Evolutionary conservation across 2,329 filamentous ascomycete species (phyloP).

Genomic region (Neofusicoccum parvum): DNA sequence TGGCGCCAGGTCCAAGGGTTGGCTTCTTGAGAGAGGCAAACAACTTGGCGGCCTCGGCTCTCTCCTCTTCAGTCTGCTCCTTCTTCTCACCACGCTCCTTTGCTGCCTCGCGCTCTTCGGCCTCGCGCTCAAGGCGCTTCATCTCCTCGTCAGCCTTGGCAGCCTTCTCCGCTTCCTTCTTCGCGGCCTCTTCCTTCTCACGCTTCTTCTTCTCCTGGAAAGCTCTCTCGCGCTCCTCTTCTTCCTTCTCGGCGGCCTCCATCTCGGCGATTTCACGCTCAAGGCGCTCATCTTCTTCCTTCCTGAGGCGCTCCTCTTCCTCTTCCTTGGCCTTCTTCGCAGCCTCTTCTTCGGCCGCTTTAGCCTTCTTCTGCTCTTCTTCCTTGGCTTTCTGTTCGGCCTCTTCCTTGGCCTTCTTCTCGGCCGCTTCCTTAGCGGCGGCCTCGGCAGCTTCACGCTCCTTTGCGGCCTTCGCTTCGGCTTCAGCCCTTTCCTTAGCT

Average conservation of each 20-base stretch:
- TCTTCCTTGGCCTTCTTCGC: constrained; percentile 27
- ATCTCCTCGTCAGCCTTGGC: constrained; percentile 56
- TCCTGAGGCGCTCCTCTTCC: constrained; percentile 37
- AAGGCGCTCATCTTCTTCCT: constrained; percentile 47
- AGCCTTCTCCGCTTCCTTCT: constrained; percentile 34
- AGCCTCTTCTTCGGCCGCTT: constrained; percentile 32
- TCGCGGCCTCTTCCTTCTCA: constrained; percentile 59
- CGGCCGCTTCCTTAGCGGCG: constrained; percentile 48
- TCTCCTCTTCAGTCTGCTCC: constrained; percentile 43
- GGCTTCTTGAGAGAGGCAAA: constrained; percentile 55
- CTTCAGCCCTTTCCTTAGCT: constrained; percentile 49
- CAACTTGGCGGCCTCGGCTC: constrained; percentile 44
- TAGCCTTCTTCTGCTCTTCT: constrained; percentile 46
- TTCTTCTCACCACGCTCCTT: constrained; percentile 37
- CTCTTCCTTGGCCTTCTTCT: constrained; percentile 33
- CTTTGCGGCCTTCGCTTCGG: constrained; percentile 41
- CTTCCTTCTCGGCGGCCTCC: constrained; percentile 46
- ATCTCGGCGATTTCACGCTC: constrained; percentile 68
- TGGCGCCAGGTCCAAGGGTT: constrained; percentile 49
- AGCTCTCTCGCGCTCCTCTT: constrained; percentile 71
- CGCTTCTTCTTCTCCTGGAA: constrained; percentile 71
- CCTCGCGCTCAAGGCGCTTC: constrained; percentile 52
- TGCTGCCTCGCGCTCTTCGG: constrained; percentile 50
- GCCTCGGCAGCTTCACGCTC: constrained; percentile 52
- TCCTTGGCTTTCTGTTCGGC: constrained; percentile 22